A percentile compares a stretch with the other conserved stretches of the same genome.
These are phyloP conservation scores for Pythium guiyangense DNA, from an alignment of 352 stramenopile genomes.

Conservation along the genomic window DNA sequence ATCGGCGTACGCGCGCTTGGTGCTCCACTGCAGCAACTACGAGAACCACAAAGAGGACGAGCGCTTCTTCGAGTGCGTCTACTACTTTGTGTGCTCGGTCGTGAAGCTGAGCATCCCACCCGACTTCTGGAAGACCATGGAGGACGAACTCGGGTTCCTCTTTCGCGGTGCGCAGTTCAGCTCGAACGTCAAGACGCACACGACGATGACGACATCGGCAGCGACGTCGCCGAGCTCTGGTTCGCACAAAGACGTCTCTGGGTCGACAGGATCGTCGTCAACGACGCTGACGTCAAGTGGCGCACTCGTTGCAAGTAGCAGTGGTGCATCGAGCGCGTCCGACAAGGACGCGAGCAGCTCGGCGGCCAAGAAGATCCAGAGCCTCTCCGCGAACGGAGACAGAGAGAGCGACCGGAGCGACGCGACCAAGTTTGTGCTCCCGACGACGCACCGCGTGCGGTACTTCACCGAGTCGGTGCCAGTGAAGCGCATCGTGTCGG, in stretches of 20 bases:
- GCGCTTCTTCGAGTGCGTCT: conserved; percentile 77
- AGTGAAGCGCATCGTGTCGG: conserved; percentile 57
- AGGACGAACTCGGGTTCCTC: conserved; percentile 68
- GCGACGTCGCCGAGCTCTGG: background rate
- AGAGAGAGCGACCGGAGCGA: conserved; percentile 17
- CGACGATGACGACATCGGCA: conserved; percentile 3
- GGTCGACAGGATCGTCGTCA: no score
- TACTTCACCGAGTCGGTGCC: conserved; percentile 60
- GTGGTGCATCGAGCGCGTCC: conserved; percentile 1
- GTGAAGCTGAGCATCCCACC: conserved; percentile 56
- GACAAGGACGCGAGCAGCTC: conserved; percentile 11
- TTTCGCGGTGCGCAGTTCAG: conserved; percentile 77
- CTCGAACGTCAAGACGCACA: conserved; percentile 46
- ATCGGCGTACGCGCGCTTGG: conserved; percentile 54
- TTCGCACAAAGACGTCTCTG: conserved; percentile 10
- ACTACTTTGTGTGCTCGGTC: conserved; percentile 72
- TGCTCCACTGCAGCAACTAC: conserved; percentile 81
- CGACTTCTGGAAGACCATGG: conserved; percentile 52
- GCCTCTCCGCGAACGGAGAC: conserved; percentile 19
- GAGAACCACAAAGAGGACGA: conserved; percentile 83
- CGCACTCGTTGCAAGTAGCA: no score
- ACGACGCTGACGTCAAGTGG: no score
- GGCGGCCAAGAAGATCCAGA: conserved; percentile 33
- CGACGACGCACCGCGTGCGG: conserved; percentile 37
- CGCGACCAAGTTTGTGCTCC: conserved; percentile 32